phyloP scores from a whole-genome alignment of 176 grass and related monocot species.

The Areca catechu region DNA sequence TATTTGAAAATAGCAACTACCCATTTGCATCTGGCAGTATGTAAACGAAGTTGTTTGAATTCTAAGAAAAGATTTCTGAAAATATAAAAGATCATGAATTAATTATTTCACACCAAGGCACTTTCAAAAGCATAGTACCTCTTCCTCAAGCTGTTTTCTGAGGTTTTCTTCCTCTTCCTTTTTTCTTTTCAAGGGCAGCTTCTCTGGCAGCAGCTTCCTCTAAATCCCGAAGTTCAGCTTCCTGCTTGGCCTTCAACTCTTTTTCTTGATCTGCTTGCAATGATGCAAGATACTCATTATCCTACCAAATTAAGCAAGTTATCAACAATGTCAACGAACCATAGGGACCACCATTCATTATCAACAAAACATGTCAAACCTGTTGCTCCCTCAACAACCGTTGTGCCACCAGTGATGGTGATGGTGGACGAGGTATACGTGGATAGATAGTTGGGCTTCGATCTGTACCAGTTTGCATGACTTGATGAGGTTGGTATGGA shows the following conservation, averaged over 20 bases:
- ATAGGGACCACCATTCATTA: not conserved
- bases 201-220: conserved; percentile 49
- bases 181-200: conserved; percentile 52
- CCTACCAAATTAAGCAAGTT: conserved; percentile 34
- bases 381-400: conserved; percentile 90
- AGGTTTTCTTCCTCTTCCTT: conserved; percentile 56
- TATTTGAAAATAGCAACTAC: too few relatives aligned
- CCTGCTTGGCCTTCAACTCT: conserved; percentile 65
- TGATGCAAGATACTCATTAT: conserved; percentile 82
- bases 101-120: too few relatives aligned
- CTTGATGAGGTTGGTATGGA: conserved; percentile 40
- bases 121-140: conserved; percentile 29
- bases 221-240: conserved; percentile 45
- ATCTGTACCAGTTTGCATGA: not conserved
- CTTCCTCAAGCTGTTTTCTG: conserved; percentile 79
- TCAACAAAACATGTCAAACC: conserved; percentile 28
- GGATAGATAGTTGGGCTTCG: conserved; percentile 9
- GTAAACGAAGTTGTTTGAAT: too few relatives aligned
- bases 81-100: too few relatives aligned
- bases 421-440: conserved; percentile 39
- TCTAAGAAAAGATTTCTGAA: too few relatives aligned
- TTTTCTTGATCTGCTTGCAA: conserved; percentile 88
- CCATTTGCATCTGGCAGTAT: too few relatives aligned
- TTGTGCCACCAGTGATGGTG: conserved; percentile 64
- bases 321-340: not conserved